These are phyloP conservation scores for Irpex lacteus DNA, from an alignment of 1,284 basidiomycete genomes.

Conservation along the genomic window DNA sequence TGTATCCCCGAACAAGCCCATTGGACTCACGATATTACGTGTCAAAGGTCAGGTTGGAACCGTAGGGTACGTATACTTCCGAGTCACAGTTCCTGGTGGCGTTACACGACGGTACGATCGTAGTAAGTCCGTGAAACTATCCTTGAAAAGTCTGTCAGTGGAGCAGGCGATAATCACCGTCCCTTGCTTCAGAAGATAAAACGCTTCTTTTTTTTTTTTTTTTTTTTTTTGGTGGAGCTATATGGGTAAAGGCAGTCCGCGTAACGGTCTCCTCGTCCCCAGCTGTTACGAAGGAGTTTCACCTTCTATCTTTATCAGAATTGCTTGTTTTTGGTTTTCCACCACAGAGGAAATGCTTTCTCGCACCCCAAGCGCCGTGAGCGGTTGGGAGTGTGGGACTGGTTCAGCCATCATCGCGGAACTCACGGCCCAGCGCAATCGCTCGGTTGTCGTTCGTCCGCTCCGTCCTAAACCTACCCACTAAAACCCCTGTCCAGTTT, in stretches of 20 bases:
- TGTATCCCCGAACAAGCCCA: too few relatives aligned
- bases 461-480: not conserved
- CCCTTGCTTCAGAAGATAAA: too few relatives aligned
- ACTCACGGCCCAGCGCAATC: not conserved
- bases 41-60: too few relatives aligned
- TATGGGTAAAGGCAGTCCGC: not conserved
- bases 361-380: not conserved
- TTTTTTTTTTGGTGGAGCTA: slow-evolving; percentile 1
- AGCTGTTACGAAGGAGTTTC: not conserved
- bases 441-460: not conserved
- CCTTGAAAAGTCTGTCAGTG: too few relatives aligned
- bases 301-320: not conserved
- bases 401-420: not conserved
- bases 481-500: not conserved
- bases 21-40: too few relatives aligned
- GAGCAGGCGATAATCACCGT: too few relatives aligned
- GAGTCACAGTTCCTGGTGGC: too few relatives aligned
- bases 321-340: not conserved
- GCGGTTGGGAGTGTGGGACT: not conserved
- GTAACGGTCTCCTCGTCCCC: not conserved
- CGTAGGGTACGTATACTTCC: too few relatives aligned
- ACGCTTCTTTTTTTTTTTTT: slow-evolving; percentile 1
- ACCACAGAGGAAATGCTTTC: not conserved
- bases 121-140: too few relatives aligned
- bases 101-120: too few relatives aligned